phyloP scores from a whole-genome alignment of 1,284 basidiomycete genomes.

The Moesziomyces parantarcticus region DNA sequence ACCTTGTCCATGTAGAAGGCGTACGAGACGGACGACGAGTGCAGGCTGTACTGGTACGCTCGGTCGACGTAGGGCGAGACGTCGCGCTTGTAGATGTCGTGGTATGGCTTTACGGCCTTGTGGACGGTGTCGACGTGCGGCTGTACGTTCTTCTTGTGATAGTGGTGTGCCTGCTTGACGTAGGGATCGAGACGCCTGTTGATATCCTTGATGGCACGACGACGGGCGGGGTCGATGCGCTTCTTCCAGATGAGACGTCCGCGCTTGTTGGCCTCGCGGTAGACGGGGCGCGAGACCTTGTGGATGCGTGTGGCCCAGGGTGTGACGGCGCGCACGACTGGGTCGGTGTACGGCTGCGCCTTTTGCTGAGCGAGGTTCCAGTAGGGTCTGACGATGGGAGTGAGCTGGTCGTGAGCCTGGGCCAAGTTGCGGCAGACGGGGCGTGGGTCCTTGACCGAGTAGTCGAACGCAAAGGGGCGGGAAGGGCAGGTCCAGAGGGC shows the following conservation, averaged over 20 bases:
- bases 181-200: constrained; percentile 56
- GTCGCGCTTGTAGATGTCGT: constrained; percentile 62
- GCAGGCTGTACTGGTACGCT: constrained; percentile 47
- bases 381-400: constrained; percentile 53
- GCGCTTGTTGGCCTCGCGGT: constrained; percentile 42
- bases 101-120: constrained; percentile 59
- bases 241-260: constrained; percentile 53
- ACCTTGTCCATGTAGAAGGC: constrained; percentile 58
- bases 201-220: constrained; percentile 49
- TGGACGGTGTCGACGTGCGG: constrained; percentile 57
- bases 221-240: constrained; percentile 58
- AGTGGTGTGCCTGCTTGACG: constrained; percentile 38
- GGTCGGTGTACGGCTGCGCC: constrained; percentile 59
- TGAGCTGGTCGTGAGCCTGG: constrained; percentile 52
- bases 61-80: constrained; percentile 60
- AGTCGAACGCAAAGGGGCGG: constrained; percentile 58
- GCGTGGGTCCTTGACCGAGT: constrained; percentile 51
- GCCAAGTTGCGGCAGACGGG: constrained; percentile 61
- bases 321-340: constrained; percentile 41
- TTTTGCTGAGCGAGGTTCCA: constrained; percentile 31
- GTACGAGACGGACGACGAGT: constrained; percentile 44
- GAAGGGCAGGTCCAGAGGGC: constrained; percentile 62
- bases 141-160: constrained; percentile 61
- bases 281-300: constrained; percentile 48
- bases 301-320: constrained; percentile 46